phyloP scores from a whole-genome alignment of 495 filamentous ascomycete genomes.

The Arthonia radiata region DNA sequence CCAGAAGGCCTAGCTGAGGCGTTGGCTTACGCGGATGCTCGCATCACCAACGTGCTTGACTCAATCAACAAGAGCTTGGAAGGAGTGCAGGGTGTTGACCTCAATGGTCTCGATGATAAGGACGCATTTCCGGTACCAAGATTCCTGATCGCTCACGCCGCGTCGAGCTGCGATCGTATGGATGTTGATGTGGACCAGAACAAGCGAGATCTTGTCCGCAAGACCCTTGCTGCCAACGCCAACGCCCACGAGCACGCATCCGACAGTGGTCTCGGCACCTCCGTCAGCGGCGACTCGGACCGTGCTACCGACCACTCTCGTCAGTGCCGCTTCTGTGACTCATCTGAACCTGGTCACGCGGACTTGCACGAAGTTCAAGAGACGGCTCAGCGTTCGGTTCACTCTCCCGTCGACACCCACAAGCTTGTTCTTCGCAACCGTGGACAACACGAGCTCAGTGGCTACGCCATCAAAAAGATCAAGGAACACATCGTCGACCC shows the following conservation, averaged over 20 bases:
- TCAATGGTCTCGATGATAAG: slow-evolving; percentile 7
- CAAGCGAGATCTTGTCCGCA: slow-evolving; percentile 5
- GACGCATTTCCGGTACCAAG: slow-evolving; percentile 15
- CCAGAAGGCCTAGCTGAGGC: slow-evolving; percentile 28
- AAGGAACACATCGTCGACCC: slow-evolving; percentile 30
- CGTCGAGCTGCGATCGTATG: slow-evolving; percentile 6
- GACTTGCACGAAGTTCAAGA: background rate
- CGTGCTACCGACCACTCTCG: slow-evolving; percentile 6
- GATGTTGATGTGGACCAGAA: slow-evolving; percentile 6
- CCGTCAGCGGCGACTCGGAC: slow-evolving; percentile 19
- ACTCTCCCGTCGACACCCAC: slow-evolving; percentile 1
- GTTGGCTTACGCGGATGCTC: slow-evolving; percentile 21
- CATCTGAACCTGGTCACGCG: slow-evolving; percentile 4
- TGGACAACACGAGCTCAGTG: slow-evolving; percentile 19
- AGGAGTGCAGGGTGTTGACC: slow-evolving; percentile 10
- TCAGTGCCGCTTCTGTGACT: slow-evolving; percentile 9
- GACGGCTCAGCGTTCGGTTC: background rate
- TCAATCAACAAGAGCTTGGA: slow-evolving; percentile 18
- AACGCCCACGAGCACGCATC: slow-evolving; percentile 15
- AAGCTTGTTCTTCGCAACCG: slow-evolving; percentile 1
- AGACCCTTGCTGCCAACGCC: slow-evolving; percentile 5
- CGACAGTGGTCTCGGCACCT: slow-evolving; percentile 32
- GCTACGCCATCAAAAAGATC: slow-evolving; percentile 27
- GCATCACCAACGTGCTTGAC: slow-evolving; percentile 21
- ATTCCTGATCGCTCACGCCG: slow-evolving; percentile 10